Evolutionary conservation across 768 basidiomycete species (phyloP).

Genomic region (Trametes cubensis): DNA sequence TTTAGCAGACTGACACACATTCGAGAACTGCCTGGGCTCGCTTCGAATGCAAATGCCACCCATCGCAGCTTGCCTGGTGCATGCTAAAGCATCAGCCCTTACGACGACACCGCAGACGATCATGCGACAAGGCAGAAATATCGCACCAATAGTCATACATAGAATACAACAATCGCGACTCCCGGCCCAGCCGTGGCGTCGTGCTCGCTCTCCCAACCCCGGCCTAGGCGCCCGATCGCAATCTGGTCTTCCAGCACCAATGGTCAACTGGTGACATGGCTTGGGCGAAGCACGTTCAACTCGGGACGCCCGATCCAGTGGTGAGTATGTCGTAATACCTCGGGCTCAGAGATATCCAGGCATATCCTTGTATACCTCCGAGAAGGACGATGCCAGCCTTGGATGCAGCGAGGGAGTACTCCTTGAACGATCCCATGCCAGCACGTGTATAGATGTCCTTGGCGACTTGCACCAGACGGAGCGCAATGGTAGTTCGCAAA

Average conservation of each 20-base stretch:
- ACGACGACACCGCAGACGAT: not conserved
- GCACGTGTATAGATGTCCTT: constrained; percentile 14
- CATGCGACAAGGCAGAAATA: not conserved
- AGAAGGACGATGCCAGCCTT: constrained; percentile 18
- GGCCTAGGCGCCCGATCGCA: too few species aligned
- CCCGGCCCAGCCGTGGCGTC: not conserved
- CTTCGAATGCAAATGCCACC: not conserved
- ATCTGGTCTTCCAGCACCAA: too few species aligned
- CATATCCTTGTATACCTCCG: not conserved
- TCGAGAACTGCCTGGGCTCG: not conserved
- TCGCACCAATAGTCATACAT: constrained; percentile 15
- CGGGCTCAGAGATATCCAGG: constrained; percentile 13
- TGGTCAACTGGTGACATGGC: too few species aligned
- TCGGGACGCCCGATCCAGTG: not conserved
- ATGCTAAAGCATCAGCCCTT: not conserved
- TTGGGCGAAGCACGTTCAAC: not conserved
- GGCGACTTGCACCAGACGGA: not conserved
- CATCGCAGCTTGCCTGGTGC: not conserved
- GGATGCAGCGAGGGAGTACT: constrained; percentile 27
- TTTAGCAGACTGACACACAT: not conserved
- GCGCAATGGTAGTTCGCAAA: not conserved
- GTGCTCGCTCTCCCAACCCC: too few species aligned
- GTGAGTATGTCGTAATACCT: constrained; percentile 4
- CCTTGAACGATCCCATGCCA: constrained; percentile 23
- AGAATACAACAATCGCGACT: constrained; percentile 8